phyloP scores from a whole-genome alignment of 2,329 filamentous ascomycete genomes.

The Microsporum ferrugineum region DNA sequence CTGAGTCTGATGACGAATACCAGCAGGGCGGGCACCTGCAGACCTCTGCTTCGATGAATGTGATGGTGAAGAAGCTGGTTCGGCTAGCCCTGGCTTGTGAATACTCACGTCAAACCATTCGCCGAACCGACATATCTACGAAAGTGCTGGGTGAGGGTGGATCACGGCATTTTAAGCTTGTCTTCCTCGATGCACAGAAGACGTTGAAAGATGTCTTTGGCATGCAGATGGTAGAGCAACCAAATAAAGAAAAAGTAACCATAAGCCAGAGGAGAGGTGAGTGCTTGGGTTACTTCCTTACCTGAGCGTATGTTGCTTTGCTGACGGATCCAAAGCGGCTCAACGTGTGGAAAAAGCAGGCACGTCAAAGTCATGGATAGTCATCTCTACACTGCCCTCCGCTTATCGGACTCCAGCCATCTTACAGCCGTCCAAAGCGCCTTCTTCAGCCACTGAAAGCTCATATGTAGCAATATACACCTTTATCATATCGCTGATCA shows the following conservation, averaged over 20 bases:
- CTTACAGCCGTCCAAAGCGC: slow-evolving; percentile 55
- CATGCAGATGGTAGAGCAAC: slow-evolving; percentile 84
- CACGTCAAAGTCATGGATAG: slow-evolving; percentile 60
- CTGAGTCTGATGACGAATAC: not conserved
- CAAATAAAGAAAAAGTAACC: slow-evolving; percentile 67
- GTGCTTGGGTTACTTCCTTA: slow-evolving; percentile 13
- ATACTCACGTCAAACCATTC: slow-evolving; percentile 47
- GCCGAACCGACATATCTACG: slow-evolving; percentile 46
- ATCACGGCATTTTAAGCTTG: slow-evolving; percentile 57
- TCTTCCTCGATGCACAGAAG: slow-evolving; percentile 67
- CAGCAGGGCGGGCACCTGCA: slow-evolving; percentile 8
- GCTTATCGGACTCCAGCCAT: slow-evolving; percentile 57
- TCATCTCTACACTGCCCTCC: slow-evolving; percentile 60
- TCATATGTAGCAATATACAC: slow-evolving; percentile 73
- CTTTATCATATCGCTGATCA: slow-evolving; percentile 64
- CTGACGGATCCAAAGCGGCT: slow-evolving; percentile 33
- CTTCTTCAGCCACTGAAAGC: slow-evolving; percentile 58
- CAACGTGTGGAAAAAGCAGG: slow-evolving; percentile 36
- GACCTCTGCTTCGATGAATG: slow-evolving; percentile 23
- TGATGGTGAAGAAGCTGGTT: slow-evolving; percentile 50
- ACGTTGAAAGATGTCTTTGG: slow-evolving; percentile 65
- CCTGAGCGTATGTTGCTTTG: not conserved
- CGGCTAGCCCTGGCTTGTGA: slow-evolving; percentile 51
- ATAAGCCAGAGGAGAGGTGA: slow-evolving; percentile 65
- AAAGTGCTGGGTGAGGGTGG: slow-evolving; percentile 61